phyloP scores from a whole-genome alignment of 2,329 filamentous ascomycete genomes.

The Elsinoe ampelina region DNA sequence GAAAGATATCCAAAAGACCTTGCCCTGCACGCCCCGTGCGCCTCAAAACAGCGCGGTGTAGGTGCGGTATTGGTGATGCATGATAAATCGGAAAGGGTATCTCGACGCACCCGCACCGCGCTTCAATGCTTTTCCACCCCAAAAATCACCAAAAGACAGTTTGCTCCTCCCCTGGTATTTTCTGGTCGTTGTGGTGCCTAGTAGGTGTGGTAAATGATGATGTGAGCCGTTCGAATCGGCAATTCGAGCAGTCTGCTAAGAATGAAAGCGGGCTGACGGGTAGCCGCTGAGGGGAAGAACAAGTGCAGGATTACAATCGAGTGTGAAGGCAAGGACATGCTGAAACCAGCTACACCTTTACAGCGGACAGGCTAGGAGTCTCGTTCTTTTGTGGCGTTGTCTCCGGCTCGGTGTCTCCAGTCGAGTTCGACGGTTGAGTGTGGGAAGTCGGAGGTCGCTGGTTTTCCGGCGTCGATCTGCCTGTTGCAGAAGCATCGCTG shows the following conservation, averaged over 20 bases:
- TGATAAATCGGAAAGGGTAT: constrained; percentile 9
- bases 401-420: constrained; percentile 13
- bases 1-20: constrained; percentile 4
- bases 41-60: constrained; percentile 3
- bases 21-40: constrained; percentile 4
- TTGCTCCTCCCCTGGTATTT: neutral
- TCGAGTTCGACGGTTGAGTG: constrained; percentile 12
- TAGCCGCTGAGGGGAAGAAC: too few relatives aligned
- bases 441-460: constrained; percentile 15
- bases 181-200: neutral
- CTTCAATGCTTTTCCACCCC: constrained; percentile 5
- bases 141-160: neutral
- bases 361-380: neutral
- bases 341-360: neutral
- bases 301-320: too few relatives aligned
- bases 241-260: neutral
- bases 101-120: constrained; percentile 7
- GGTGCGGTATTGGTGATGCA: constrained; percentile 8
- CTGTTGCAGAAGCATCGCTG: constrained; percentile 41
- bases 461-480: constrained; percentile 14
- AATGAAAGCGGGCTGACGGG: neutral
- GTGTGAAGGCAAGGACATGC: neutral
- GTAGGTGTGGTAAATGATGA: neutral
- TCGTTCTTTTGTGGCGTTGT: constrained; percentile 8
- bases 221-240: too few relatives aligned